Conservation (phyloP, 495 filamentous ascomycete genomes). For the Podospora pseudocomata region DNA sequence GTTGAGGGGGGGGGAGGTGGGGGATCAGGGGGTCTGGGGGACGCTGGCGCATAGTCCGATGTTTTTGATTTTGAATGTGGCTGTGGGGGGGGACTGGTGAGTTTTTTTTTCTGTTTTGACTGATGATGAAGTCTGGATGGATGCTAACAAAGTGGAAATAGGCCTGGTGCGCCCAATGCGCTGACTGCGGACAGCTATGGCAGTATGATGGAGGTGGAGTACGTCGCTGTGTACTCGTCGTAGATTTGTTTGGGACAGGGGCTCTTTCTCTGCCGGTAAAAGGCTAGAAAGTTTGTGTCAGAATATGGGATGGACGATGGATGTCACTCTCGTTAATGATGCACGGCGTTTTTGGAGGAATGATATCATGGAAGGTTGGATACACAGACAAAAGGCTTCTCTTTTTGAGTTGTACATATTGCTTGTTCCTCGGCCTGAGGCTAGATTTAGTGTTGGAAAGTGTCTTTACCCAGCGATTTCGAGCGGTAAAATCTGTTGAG, state of each 20-base stretch:
- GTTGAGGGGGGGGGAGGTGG: slow-evolving; percentile 39
- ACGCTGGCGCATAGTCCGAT: slow-evolving; percentile 46
- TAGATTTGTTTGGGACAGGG: not conserved
- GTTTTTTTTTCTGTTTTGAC: slow-evolving; percentile 14
- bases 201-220: slow-evolving; percentile 51
- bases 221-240: slow-evolving; percentile 40
- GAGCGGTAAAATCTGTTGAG: too few relatives aligned
- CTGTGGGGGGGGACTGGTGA: slow-evolving; percentile 49
- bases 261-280: not conserved
- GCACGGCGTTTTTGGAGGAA: not conserved
- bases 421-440: not conserved
- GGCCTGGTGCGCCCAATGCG: slow-evolving; percentile 32
- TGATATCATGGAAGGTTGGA: not conserved
- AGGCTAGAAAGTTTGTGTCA: not conserved
- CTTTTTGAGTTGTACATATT: slow-evolving; percentile 10
- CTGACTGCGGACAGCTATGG: slow-evolving; percentile 42
- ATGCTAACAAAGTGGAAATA: slow-evolving; percentile 9
- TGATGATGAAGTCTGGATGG: not conserved
- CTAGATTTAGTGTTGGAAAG: not conserved
- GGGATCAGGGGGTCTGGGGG: slow-evolving; percentile 42
- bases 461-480: not conserved
- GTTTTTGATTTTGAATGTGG: slow-evolving; percentile 49
- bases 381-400: not conserved
- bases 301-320: not conserved
- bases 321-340: slow-evolving; percentile 2